Conservation (phyloP, 2,329 filamentous ascomycete genomes). For the Apiospora kogelbergensis region DNA sequence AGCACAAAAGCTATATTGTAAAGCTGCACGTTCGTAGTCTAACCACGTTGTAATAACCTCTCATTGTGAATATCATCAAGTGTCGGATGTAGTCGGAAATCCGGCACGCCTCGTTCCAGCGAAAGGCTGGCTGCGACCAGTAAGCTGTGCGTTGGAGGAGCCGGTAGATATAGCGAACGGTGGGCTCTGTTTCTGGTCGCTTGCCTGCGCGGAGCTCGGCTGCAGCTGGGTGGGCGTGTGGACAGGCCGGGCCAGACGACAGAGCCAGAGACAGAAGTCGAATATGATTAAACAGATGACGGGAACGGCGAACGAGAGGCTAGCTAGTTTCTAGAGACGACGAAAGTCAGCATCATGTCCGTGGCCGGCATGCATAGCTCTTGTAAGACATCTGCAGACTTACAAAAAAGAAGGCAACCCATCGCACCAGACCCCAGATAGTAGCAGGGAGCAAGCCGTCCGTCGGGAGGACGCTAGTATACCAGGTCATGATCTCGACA, state of each 20-base stretch:
- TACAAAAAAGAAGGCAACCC: conserved; percentile 35
- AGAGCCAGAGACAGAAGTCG: conserved; percentile 54
- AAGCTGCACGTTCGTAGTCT: not conserved
- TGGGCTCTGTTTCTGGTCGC: conserved; percentile 11
- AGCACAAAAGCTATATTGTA: conserved; percentile 8
- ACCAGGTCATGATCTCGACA: conserved; percentile 20
- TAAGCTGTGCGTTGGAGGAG: not conserved
- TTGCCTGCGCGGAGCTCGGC: conserved; percentile 18
- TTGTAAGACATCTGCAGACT: not conserved
- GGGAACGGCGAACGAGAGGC: conserved; percentile 47
- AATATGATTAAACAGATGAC: conserved; percentile 47
- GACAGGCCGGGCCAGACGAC: conserved; percentile 38
- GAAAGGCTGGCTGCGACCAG: not conserved
- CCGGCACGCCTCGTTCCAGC: not conserved
- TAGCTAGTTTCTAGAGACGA: conserved; percentile 28
- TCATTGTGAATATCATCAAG: not conserved
- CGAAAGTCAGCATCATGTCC: not conserved
- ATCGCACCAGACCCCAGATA: conserved; percentile 29
- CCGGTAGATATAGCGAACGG: conserved; percentile 8
- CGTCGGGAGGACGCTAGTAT: conserved; percentile 21
- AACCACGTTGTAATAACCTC: not conserved
- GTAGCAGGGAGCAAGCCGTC: conserved; percentile 16
- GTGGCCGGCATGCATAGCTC: not conserved
- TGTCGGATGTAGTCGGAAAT: not conserved
- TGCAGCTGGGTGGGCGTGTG: conserved; percentile 19